phyloP scores from a whole-genome alignment of 352 stramenopile species.

The Peronospora farinosa region DNA sequence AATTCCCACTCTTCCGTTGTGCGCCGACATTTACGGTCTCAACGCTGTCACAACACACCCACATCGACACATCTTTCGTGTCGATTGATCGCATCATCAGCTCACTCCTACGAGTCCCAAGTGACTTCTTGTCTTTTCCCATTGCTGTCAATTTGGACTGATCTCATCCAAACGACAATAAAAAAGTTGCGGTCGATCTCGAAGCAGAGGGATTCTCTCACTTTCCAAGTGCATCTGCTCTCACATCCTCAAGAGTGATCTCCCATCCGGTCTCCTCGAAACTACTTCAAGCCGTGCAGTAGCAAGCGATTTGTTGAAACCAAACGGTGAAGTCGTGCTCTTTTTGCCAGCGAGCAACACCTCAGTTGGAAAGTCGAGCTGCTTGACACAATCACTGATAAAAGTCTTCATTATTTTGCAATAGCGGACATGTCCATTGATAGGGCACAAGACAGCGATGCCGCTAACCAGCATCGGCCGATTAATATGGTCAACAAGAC shows the following conservation, averaged over 20 bases:
- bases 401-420: background rate
- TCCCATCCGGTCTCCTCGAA: slow-evolving; percentile 25
- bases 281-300: slow-evolving; percentile 27
- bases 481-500: slow-evolving; percentile 10
- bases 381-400: slow-evolving; percentile 9
- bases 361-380: slow-evolving; percentile 32
- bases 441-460: slow-evolving; percentile 23
- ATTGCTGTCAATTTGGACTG: slow-evolving; percentile 7
- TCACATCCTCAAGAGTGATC: slow-evolving; percentile 25
- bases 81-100: slow-evolving; percentile 7
- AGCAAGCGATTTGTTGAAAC: slow-evolving; percentile 12
- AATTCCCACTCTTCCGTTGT: slow-evolving; percentile 32
- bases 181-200: slow-evolving; percentile 19
- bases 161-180: slow-evolving; percentile 16
- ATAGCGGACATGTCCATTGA: slow-evolving; percentile 39
- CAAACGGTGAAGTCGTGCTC: slow-evolving; percentile 20
- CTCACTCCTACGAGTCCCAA: slow-evolving; percentile 16
- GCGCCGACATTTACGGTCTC: background rate
- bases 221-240: slow-evolving; percentile 15
- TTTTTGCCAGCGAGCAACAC: slow-evolving; percentile 12
- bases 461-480: slow-evolving; percentile 10
- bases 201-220: slow-evolving; percentile 20
- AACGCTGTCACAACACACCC: background rate
- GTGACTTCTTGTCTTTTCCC: slow-evolving; percentile 14
- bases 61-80: slow-evolving; percentile 2